Evolutionary conservation across 2,329 filamentous ascomycete species (phyloP).

Genomic region (Colletotrichum sp.): DNA sequence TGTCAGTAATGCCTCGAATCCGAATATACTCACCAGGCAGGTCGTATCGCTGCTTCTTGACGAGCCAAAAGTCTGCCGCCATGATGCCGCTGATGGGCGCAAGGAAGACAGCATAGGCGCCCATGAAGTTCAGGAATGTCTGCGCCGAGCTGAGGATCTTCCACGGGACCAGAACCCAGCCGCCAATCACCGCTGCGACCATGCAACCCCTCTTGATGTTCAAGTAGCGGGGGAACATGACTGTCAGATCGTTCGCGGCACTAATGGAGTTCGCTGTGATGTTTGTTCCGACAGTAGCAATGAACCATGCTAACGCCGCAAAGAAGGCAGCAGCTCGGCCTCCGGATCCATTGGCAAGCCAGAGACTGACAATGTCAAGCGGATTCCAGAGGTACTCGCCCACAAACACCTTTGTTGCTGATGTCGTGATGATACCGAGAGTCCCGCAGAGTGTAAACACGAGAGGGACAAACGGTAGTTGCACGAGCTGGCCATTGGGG

Average conservation of each 20-base stretch:
- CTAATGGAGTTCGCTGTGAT: conserved; percentile 61
- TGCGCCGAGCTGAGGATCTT: conserved; percentile 65
- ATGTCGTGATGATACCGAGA: conserved; percentile 60
- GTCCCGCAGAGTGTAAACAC: conserved; percentile 48
- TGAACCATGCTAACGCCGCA: conserved; percentile 55
- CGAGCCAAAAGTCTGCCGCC: conserved; percentile 64
- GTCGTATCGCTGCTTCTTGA: conserved; percentile 58
- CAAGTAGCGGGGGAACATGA: conserved; percentile 56
- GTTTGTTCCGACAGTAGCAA: conserved; percentile 61
- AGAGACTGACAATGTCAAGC: conserved; percentile 48
- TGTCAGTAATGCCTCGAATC: background rate
- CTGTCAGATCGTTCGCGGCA: conserved; percentile 61
- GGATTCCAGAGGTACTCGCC: conserved; percentile 52
- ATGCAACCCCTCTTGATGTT: conserved; percentile 63
- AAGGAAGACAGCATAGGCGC: conserved; percentile 63
- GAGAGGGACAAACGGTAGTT: conserved; percentile 47
- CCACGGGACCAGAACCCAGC: conserved; percentile 69
- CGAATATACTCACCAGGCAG: conserved; percentile 26
- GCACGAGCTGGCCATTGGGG: conserved; percentile 23
- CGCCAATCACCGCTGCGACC: conserved; percentile 55
- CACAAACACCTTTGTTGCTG: conserved; percentile 52
- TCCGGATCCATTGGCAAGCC: conserved; percentile 45
- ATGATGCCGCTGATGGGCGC: conserved; percentile 68
- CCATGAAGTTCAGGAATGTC: conserved; percentile 69
- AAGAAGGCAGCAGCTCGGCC: conserved; percentile 50